Conservation (phyloP, 2,329 filamentous ascomycete genomes). For the Aspergillus quadrilineatus region DNA sequence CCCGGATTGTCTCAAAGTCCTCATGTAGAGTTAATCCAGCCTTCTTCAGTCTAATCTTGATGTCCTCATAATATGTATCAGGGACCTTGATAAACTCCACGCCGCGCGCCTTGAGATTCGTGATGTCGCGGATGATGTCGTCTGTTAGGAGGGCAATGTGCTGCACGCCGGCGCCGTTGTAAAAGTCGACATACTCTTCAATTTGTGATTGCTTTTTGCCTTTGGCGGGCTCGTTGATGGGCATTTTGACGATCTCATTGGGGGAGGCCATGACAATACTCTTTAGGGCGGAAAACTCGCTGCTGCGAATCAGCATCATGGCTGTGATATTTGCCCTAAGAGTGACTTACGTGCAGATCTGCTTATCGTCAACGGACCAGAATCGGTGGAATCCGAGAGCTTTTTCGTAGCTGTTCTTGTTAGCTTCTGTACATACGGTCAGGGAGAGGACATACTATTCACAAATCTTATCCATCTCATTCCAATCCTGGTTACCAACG, state of each 20-base stretch:
- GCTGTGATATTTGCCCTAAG: too few species aligned
- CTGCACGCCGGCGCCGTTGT: slow-evolving; percentile 85
- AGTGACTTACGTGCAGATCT: slow-evolving; percentile 67
- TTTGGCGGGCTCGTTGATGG: slow-evolving; percentile 90
- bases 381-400: slow-evolving; percentile 92
- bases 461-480: slow-evolving; percentile 71
- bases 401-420: slow-evolving; percentile 70
- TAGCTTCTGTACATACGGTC: not conserved
- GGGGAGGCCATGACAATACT: slow-evolving; percentile 86
- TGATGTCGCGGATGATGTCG: slow-evolving; percentile 76
- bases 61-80: slow-evolving; percentile 76
- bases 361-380: slow-evolving; percentile 92
- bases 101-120: slow-evolving; percentile 76
- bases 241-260: slow-evolving; percentile 91
- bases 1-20: slow-evolving; percentile 74
- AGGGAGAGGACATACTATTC: slow-evolving; percentile 48
- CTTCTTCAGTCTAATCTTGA: slow-evolving; percentile 70
- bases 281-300: slow-evolving; percentile 81
- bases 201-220: slow-evolving; percentile 93
- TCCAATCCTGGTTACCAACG: slow-evolving; percentile 95
- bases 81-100: slow-evolving; percentile 93
- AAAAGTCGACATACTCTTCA: slow-evolving; percentile 89
- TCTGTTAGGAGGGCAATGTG: slow-evolving; percentile 84
- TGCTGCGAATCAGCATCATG: slow-evolving; percentile 13
- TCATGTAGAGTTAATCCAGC: slow-evolving; percentile 64